These are phyloP conservation scores for Oryza brachyantha DNA, from an alignment of 176 grass and related monocot genomes.

Conservation along the genomic window DNA sequence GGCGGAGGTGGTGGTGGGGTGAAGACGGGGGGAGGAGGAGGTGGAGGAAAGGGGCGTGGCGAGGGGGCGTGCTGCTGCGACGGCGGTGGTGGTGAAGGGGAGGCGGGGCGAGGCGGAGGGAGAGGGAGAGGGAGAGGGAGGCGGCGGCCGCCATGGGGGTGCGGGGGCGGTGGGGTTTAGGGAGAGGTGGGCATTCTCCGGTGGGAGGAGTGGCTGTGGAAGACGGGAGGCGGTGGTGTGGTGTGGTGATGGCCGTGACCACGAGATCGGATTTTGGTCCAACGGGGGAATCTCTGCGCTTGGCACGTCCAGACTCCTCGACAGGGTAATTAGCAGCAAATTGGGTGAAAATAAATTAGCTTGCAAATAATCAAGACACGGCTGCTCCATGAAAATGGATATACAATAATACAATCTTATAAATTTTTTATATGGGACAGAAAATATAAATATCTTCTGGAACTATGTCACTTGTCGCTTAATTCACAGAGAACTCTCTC, in stretches of 20 bases:
- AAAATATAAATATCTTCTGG: too few species aligned
- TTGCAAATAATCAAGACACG: too few species aligned
- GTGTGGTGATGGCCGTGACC: slow-evolving; percentile 31
- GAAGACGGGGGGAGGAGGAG: background rate
- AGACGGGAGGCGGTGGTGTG: slow-evolving; percentile 17
- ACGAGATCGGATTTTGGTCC: slow-evolving; percentile 42
- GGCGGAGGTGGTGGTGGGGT: slow-evolving; percentile 25
- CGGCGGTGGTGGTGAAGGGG: slow-evolving; percentile 27
- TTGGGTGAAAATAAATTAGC: background rate
- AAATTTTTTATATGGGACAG: too few species aligned
- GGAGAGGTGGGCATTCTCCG: slow-evolving; percentile 14
- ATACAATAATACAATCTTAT: too few species aligned
- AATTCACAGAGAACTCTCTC: too few species aligned
- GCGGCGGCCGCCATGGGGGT: slow-evolving; percentile 43
- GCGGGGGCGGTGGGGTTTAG: slow-evolving; percentile 26
- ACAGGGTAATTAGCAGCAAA: too few species aligned
- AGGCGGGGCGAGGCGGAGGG: slow-evolving; percentile 32
- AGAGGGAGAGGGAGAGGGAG: slow-evolving; percentile 52
- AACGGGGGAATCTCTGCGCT: background rate
- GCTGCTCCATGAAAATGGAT: background rate
- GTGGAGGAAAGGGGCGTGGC: slow-evolving; percentile 31
- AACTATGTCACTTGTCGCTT: too few species aligned
- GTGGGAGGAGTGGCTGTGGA: slow-evolving; percentile 34
- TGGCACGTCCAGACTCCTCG: background rate
- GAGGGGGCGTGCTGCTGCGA: slow-evolving; percentile 20